Evolutionary conservation across 306 rosid genomes (phyloP), one percentile per base, ranked within the genome.

Genomic region (Trifolium dubium): DNA sequence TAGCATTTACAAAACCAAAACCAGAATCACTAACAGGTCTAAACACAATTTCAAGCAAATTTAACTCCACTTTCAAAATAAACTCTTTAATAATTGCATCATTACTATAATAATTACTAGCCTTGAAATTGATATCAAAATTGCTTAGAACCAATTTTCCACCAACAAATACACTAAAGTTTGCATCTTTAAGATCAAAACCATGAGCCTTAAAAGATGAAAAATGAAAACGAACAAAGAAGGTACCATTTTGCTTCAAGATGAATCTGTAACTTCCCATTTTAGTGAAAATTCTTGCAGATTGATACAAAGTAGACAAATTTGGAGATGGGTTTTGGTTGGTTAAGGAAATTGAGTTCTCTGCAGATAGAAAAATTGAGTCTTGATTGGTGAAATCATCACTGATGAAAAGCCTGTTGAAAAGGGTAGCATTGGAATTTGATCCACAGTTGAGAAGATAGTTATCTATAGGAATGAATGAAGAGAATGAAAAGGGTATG

Each of bases 361-460:
- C 83, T 40, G 77, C n/a, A 12, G 80, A 72, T 83, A 86, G 86
- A 79, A 83, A 83, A 63, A 2, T 81, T 44, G 85, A 75, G 19
- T 79, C 83, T 84, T 81, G 74, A 29, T 77, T 47, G 8, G 86
- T 41, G 29, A 85, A 80, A 75, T 88, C 32, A 54, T 55, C 97
- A 47, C 84, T 84, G 8, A 66, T 14, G 76, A 92, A 92, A 68
- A 82, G 32, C 17, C 91, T 82, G 64, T 82, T 85, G 80, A 79
- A 82, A 81, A 71, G 41, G 15, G 91, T 73, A 66, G 73, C 68
- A 83, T 87, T 88, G 82, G 75, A 31, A 59, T 82, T 30, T 40
- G 97, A 88, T 73, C 98, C 97, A 75, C 98, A 92, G 74, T 75
- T 88, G 86, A 92, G 77, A 18, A 92, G 98, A 78, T 74, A 90